These are phyloP conservation scores for Gamsiella multidivaricata DNA, from an alignment of 192 early-diverging fungal genomes.

Conservation along the genomic window DNA sequence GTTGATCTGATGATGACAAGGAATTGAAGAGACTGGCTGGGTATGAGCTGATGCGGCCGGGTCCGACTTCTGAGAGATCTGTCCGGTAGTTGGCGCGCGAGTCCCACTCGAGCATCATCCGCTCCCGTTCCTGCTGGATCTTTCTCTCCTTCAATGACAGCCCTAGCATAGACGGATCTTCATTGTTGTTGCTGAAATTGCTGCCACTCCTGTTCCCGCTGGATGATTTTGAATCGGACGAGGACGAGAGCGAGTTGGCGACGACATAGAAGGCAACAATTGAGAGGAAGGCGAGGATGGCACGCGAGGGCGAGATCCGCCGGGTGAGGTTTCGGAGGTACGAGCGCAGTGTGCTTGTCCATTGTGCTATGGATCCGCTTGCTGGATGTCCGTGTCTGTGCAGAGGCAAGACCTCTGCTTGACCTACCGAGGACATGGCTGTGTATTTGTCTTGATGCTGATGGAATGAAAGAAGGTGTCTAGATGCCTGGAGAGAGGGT, in stretches of 20 bases:
- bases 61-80: slow-evolving; percentile 33
- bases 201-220: not conserved
- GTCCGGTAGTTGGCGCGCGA: slow-evolving; percentile 42
- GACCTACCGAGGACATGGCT: slow-evolving; percentile 38
- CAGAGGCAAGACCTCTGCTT: slow-evolving; percentile 43
- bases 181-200: slow-evolving; percentile 3
- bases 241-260: not conserved
- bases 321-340: slow-evolving; percentile 16
- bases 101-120: slow-evolving; percentile 49
- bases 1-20: not conserved
- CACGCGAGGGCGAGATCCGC: slow-evolving; percentile 22
- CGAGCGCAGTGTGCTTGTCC: not conserved
- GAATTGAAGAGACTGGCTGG: slow-evolving; percentile 25
- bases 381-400: slow-evolving; percentile 28
- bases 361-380: slow-evolving; percentile 4
- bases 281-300: slow-evolving; percentile 18
- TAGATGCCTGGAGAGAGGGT: too few relatives aligned
- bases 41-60: slow-evolving; percentile 30
- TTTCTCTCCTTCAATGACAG: slow-evolving; percentile 20
- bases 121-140: slow-evolving; percentile 19
- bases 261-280: slow-evolving; percentile 29
- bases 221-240: not conserved
- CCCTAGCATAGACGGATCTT: not conserved
- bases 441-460: too few relatives aligned
- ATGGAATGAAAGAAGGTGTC: not conserved